phyloP scores from a whole-genome alignment of 306 rosid genomes.

The Argentina anserina region DNA sequence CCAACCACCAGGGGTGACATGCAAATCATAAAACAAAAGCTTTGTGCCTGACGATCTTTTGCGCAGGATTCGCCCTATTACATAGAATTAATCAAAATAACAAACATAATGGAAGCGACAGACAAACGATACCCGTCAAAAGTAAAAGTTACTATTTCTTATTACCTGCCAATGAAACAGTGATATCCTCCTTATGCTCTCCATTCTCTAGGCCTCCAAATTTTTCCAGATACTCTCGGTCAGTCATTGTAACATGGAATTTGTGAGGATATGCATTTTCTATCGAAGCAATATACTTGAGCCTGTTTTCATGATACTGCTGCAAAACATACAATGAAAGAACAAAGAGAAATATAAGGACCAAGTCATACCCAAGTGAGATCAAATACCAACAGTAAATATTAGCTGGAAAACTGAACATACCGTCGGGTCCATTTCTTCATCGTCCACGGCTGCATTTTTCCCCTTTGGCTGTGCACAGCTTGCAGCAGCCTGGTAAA shows the following conservation, averaged over 20 bases:
- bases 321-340: conserved; percentile 29
- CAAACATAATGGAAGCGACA: not conserved
- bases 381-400: not conserved
- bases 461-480: conserved; percentile 46
- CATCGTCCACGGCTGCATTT: conserved; percentile 55
- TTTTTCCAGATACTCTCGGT: conserved; percentile 41
- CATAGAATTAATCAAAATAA: conserved; percentile 1
- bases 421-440: conserved; percentile 93
- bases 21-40: conserved; percentile 73
- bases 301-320: conserved; percentile 86
- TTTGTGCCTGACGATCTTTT: conserved; percentile 68
- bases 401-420: not conserved
- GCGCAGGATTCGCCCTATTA: conserved; percentile 51
- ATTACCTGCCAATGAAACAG: conserved; percentile 68
- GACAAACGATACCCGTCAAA: not conserved
- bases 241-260: conserved; percentile 56
- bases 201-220: conserved; percentile 52
- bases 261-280: conserved; percentile 82
- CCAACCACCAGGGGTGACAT: conserved; percentile 34
- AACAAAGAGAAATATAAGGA: not conserved
- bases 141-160: not conserved
- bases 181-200: conserved; percentile 66
- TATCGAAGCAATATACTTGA: conserved; percentile 56
- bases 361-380: not conserved
- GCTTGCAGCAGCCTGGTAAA: conserved; percentile 51